These are phyloP conservation scores for Kluyveromyces aestuarii DNA, from an alignment of 805 yeast genomes.

Conservation along the genomic window DNA sequence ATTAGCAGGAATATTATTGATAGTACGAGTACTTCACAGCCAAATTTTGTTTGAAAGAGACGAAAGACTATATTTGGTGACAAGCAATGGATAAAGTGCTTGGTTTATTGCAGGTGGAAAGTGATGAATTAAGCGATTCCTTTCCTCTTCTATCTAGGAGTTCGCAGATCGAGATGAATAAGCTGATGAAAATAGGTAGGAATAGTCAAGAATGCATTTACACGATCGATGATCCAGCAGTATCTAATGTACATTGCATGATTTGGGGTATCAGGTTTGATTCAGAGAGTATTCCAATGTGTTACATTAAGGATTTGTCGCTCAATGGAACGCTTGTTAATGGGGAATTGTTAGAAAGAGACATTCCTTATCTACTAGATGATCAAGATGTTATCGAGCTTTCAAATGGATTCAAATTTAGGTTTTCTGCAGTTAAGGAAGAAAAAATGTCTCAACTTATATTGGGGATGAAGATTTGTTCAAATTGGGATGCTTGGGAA, in stretches of 20 bases:
- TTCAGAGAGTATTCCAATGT: conserved; percentile 35
- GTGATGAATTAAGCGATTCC: neutral
- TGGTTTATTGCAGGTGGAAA: neutral
- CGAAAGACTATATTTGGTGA: neutral
- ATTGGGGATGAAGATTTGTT: conserved; percentile 13
- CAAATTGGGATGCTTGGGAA: conserved; percentile 32
- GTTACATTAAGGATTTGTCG: conserved; percentile 43
- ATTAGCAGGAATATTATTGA: no score
- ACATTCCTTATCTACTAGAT: conserved; percentile 28
- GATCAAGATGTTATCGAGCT: conserved; percentile 35
- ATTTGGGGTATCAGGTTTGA: conserved; percentile 46
- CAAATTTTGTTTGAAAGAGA: no score
- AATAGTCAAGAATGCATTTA: conserved; percentile 26
- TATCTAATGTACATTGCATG: conserved; percentile 40
- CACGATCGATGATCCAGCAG: conserved; percentile 28
- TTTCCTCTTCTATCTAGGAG: neutral
- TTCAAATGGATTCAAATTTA: conserved; percentile 22
- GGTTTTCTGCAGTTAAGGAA: conserved; percentile 13
- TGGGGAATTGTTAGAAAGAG: conserved; percentile 24
- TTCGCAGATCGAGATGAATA: conserved; percentile 23
- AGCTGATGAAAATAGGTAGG: conserved; percentile 38
- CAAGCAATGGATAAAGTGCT: neutral
- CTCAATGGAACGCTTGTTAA: conserved; percentile 44
- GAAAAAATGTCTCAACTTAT: conserved; percentile 4
- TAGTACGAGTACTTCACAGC: no score